These are phyloP conservation scores for Sugiyamaella xylanicola DNA, from an alignment of 1,139 yeast genomes.

Conservation along the genomic window DNA sequence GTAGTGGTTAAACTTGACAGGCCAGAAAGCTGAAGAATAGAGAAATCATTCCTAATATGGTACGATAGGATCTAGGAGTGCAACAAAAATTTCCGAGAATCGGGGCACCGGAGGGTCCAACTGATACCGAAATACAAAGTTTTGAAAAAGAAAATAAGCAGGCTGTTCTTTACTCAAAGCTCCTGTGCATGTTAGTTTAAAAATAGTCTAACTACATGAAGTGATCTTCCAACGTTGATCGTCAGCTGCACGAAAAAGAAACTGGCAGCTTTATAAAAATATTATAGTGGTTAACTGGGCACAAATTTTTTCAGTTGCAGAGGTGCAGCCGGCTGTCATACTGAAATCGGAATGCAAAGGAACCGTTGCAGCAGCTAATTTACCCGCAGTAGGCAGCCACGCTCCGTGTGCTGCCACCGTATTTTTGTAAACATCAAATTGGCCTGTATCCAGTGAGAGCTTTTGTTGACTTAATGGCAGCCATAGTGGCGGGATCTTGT, in stretches of 20 bases:
- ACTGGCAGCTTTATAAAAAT: neutral
- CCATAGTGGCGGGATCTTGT: no score
- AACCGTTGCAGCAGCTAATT: neutral
- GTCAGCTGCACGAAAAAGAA: neutral
- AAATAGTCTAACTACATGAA: neutral
- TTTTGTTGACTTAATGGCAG: no score
- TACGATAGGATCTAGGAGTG: no score
- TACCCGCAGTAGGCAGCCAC: neutral
- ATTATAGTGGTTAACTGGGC: neutral
- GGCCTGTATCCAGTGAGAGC: no score
- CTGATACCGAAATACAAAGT: neutral
- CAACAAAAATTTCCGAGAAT: no score
- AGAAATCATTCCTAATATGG: no score
- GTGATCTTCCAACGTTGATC: neutral
- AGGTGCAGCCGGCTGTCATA: neutral
- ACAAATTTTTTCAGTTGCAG: neutral
- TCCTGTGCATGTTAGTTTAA: neutral
- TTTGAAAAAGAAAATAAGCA: constrained; percentile 2
- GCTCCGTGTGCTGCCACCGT: neutral
- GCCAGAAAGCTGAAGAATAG: no score
- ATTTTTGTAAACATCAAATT: neutral
- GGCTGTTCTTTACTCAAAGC: constrained; percentile 3
- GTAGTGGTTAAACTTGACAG: no score
- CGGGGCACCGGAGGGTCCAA: neutral
- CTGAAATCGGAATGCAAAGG: neutral